Conservation (phyloP, 2,329 filamentous ascomycete species). For the Zalaria sp. region DNA sequence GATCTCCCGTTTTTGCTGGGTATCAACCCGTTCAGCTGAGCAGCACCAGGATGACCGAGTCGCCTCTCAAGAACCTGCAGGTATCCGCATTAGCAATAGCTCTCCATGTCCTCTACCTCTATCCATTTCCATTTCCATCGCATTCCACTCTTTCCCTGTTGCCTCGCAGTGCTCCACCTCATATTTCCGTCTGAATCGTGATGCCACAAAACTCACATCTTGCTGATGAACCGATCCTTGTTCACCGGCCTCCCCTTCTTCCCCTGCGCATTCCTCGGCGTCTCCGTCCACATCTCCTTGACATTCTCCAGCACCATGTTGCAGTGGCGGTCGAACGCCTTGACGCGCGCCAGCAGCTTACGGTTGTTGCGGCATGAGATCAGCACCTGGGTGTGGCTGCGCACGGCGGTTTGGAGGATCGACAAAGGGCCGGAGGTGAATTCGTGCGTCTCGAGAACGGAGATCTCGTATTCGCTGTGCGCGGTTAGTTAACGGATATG, state of each 20-base stretch:
- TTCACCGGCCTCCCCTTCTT: slow-evolving; percentile 86
- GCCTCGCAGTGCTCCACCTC: background rate
- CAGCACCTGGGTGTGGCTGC: slow-evolving; percentile 86
- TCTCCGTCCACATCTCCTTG: slow-evolving; percentile 99
- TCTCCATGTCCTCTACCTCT: too few relatives aligned
- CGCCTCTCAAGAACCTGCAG: slow-evolving; percentile 54
- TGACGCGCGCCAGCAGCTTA: slow-evolving; percentile 91
- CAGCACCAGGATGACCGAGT: slow-evolving; percentile 73
- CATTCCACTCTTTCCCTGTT: background rate
- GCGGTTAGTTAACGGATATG: slow-evolving; percentile 3
- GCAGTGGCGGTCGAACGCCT: slow-evolving; percentile 96
- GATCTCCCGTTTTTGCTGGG: too few relatives aligned
- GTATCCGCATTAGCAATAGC: background rate
- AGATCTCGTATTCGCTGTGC: slow-evolving; percentile 75
- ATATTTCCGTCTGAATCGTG: too few relatives aligned
- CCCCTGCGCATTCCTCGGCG: slow-evolving; percentile 64
- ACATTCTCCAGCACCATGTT: slow-evolving; percentile 98
- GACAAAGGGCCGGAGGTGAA: slow-evolving; percentile 71
- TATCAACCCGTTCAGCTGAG: slow-evolving; percentile 45
- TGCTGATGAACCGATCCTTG: slow-evolving; percentile 96
- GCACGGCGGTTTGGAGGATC: slow-evolving; percentile 91
- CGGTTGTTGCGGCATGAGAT: slow-evolving; percentile 98
- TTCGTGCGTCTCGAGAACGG: slow-evolving; percentile 66
- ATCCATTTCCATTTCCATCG: too few relatives aligned
- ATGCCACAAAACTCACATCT: slow-evolving; percentile 48